These are phyloP conservation scores for Pseudogymnoascus pannorum DNA, from an alignment of 2,329 filamentous ascomycete species.

Conservation along the genomic window DNA sequence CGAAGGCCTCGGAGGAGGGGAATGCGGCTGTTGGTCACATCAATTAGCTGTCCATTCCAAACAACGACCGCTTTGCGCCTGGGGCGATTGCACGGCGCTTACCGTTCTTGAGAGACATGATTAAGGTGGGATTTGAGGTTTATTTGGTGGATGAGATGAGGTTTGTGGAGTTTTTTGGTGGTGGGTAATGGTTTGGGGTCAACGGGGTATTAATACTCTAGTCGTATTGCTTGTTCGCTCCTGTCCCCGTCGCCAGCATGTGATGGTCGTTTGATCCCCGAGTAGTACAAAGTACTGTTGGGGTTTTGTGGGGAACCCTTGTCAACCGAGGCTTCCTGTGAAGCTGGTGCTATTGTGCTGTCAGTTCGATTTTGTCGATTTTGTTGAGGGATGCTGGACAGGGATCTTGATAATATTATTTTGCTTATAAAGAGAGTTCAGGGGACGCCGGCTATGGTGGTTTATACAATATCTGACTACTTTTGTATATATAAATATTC, in stretches of 20 bases:
- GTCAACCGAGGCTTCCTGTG: neutral
- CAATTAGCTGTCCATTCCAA: slow-evolving; percentile 9
- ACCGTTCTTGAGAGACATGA: slow-evolving; percentile 70
- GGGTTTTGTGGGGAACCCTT: slow-evolving; percentile 7
- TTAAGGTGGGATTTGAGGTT: neutral
- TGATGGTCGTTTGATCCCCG: neutral
- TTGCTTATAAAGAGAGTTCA: neutral
- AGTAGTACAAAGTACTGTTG: neutral
- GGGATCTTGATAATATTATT: neutral
- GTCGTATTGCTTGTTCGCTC: too few species aligned
- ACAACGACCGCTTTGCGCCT: neutral
- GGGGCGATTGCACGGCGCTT: slow-evolving; percentile 19
- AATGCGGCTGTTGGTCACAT: slow-evolving; percentile 56
- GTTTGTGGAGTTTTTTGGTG: neutral
- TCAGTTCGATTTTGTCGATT: neutral
- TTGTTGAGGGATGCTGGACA: neutral
- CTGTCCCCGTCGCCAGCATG: neutral
- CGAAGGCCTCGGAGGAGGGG: slow-evolving; percentile 86
- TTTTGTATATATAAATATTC: neutral
- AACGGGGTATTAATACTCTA: neutral
- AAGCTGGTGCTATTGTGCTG: neutral
- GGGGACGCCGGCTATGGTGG: neutral
- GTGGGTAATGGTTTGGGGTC: neutral
- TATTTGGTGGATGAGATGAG: neutral
- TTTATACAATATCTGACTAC: neutral